A percentile compares a stretch with the other conserved stretches of the same genome.
Evolutionary conservation across 1,284 basidiomycete species (phyloP).

Genomic region (Pterulicium gracile): DNA sequence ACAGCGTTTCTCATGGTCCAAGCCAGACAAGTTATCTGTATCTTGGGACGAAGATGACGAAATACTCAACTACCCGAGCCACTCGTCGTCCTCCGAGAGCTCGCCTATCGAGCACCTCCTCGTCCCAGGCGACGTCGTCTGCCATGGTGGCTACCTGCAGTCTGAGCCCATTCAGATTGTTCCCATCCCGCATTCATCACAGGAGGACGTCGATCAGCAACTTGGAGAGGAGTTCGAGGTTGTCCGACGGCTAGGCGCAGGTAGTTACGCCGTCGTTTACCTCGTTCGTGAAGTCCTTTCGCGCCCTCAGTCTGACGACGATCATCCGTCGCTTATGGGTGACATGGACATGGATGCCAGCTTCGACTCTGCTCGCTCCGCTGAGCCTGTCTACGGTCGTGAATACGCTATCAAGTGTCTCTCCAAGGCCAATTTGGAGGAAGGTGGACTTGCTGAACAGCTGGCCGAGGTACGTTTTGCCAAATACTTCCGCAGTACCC

Average conservation of each 20-base stretch:
- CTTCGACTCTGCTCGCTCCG: slow-evolving; percentile 17
- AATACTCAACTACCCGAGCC: slow-evolving; percentile 7
- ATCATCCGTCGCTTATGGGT: slow-evolving; percentile 46
- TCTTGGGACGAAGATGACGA: neutral
- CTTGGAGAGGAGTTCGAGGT: slow-evolving; percentile 71
- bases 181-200: slow-evolving; percentile 20
- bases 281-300: slow-evolving; percentile 78
- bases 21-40: neutral
- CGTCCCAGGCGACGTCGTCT: slow-evolving; percentile 57
- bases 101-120: slow-evolving; percentile 55
- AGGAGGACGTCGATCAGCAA: slow-evolving; percentile 25
- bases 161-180: slow-evolving; percentile 53
- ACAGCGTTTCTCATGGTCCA: neutral
- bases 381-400: slow-evolving; percentile 55
- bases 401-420: slow-evolving; percentile 96
- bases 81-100: slow-evolving; percentile 29
- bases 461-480: slow-evolving; percentile 64
- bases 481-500: slow-evolving; percentile 7
- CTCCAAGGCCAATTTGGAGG: slow-evolving; percentile 85
- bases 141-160: slow-evolving; percentile 50
- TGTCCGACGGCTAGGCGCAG: slow-evolving; percentile 74
- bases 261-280: slow-evolving; percentile 91
- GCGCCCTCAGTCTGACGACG: slow-evolving; percentile 46
- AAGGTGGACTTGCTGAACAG: slow-evolving; percentile 79
- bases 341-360: slow-evolving; percentile 48